phyloP scores from a whole-genome alignment of 352 stramenopile genomes.

The Pythium diclinum region DNA sequence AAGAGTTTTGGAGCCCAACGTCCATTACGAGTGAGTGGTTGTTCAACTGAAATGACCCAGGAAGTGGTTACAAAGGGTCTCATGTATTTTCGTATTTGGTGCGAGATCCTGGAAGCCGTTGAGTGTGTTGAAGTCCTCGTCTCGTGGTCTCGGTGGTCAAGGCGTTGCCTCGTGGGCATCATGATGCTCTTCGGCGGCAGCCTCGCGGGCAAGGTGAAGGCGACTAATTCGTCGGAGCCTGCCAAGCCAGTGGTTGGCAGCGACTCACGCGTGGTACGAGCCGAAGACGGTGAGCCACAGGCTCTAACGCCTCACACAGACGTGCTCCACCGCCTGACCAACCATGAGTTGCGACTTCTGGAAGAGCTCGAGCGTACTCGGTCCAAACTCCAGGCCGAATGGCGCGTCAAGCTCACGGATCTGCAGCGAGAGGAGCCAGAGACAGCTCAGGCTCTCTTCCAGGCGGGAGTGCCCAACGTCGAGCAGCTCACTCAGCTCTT shows the following conservation, averaged over 20 bases:
- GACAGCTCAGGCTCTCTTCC: constrained; percentile 21
- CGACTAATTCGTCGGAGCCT: not conserved
- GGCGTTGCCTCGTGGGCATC: not conserved
- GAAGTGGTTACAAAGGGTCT: not conserved
- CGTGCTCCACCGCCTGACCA: constrained; percentile 61
- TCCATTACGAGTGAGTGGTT: not conserved
- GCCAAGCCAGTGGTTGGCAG: not conserved
- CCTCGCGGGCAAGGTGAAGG: constrained; percentile 32
- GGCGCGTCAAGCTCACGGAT: constrained; percentile 56
- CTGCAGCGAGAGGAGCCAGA: constrained; percentile 46
- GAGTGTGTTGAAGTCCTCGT: not conserved
- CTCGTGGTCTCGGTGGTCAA: not conserved
- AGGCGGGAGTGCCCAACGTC: constrained; percentile 27
- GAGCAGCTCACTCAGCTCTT: constrained; percentile 48
- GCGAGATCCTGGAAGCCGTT: not conserved
- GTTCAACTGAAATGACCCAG: not conserved
- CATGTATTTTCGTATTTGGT: constrained; percentile 1
- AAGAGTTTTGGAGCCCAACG: not conserved
- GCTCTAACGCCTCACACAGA: constrained; percentile 51
- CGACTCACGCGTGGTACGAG: not conserved
- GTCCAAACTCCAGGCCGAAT: constrained; percentile 62
- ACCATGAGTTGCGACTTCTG: constrained; percentile 72
- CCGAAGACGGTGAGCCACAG: constrained; percentile 6
- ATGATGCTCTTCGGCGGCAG: constrained; percentile 66
- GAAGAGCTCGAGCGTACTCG: constrained; percentile 78